Evolutionary conservation across 306 rosid species (phyloP).

Genomic region (Herpetospermum pedunculosum): DNA sequence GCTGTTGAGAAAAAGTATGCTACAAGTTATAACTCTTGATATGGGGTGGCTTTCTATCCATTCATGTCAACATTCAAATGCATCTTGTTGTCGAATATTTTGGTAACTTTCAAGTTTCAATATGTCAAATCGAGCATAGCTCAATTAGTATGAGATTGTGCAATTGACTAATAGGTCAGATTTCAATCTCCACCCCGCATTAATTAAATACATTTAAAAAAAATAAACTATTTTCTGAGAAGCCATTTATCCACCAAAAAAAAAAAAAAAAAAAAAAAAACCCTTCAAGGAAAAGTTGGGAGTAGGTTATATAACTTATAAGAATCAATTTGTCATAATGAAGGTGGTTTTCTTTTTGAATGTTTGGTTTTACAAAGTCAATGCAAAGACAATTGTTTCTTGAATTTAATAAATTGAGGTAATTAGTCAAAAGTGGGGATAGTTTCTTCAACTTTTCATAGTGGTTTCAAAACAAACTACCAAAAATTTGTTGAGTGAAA

Average conservation of each 20-base stretch:
- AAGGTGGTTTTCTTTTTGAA: background rate
- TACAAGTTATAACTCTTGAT: too few species aligned
- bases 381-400: background rate
- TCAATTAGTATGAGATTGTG: too few species aligned
- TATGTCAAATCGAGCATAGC: too few species aligned
- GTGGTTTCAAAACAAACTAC: background rate
- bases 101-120: too few species aligned
- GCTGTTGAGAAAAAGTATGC: background rate
- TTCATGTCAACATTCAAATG: background rate
- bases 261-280: background rate
- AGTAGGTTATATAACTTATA: background rate
- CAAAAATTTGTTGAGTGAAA: background rate
- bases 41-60: too few species aligned
- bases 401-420: background rate
- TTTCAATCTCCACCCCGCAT: too few species aligned
- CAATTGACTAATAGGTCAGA: too few species aligned
- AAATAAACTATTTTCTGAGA: too few species aligned
- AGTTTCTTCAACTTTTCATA: background rate
- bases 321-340: background rate
- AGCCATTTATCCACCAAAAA: background rate
- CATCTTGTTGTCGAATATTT: background rate
- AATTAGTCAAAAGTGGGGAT: background rate
- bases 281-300: background rate
- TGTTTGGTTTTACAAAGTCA: background rate
- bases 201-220: too few species aligned